Evolutionary conservation across 257 asterid genomes (phyloP).

Genomic region (Nyctanthes arbortristis): DNA sequence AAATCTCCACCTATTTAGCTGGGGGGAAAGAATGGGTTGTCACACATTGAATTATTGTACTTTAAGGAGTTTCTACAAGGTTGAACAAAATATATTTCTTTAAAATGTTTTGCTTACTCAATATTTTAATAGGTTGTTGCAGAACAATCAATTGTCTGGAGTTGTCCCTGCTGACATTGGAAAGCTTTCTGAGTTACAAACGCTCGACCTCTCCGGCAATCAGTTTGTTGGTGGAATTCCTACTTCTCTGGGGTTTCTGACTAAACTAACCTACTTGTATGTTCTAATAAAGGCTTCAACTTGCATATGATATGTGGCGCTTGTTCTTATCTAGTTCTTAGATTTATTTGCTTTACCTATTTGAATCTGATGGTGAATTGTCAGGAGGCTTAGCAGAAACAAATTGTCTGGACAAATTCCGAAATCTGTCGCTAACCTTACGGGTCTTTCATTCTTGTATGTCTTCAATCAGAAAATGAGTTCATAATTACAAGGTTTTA

Average conservation of each 20-base stretch:
- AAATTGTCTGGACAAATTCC: slow-evolving; percentile 84
- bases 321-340: not conserved
- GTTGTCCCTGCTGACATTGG: slow-evolving; percentile 72
- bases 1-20: too few species aligned
- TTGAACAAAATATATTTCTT: not conserved
- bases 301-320: not conserved
- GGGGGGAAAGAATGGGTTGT: too few species aligned
- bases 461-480: slow-evolving; percentile 40
- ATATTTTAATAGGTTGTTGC: slow-evolving; percentile 54
- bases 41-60: too few species aligned
- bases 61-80: not conserved
- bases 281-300: slow-evolving; percentile 24
- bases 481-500: slow-evolving; percentile 1
- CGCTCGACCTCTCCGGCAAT: slow-evolving; percentile 83
- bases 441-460: slow-evolving; percentile 91
- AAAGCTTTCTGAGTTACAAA: slow-evolving; percentile 65
- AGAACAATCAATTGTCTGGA: slow-evolving; percentile 73
- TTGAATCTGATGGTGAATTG: slow-evolving; percentile 25
- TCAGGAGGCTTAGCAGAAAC: slow-evolving; percentile 85
- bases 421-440: slow-evolving; percentile 61
- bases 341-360: slow-evolving; percentile 20
- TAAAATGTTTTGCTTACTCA: not conserved
- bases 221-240: slow-evolving; percentile 82
- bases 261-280: slow-evolving; percentile 73
- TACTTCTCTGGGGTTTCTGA: slow-evolving; percentile 59